Conservation (phyloP, 2,329 filamentous ascomycete genomes). For the Microsporum audouinii region DNA sequence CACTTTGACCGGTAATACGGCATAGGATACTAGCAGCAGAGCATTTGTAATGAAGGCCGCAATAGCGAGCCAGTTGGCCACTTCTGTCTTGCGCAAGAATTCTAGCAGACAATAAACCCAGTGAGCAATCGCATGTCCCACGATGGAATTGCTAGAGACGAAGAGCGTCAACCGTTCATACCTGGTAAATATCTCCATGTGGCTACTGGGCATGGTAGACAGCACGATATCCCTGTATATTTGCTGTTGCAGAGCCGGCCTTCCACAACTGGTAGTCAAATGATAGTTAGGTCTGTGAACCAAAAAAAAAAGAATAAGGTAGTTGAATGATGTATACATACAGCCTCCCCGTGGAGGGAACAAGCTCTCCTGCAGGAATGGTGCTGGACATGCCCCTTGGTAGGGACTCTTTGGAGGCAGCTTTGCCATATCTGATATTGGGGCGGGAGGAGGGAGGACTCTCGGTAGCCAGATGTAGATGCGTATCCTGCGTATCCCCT, state of each 20-base stretch:
- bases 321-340: conserved; percentile 25
- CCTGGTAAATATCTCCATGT: conserved; percentile 58
- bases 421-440: background rate
- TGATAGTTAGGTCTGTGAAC: conserved; percentile 5
- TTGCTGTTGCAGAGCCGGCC: conserved; percentile 50
- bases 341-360: conserved; percentile 56
- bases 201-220: conserved; percentile 78
- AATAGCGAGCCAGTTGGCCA: conserved; percentile 75
- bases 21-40: conserved; percentile 71
- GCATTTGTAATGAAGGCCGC: conserved; percentile 58
- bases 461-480: background rate
- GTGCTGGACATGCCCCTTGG: conserved; percentile 49
- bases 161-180: conserved; percentile 21
- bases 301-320: conserved; percentile 19
- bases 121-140: background rate
- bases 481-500: background rate
- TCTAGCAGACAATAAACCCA: conserved; percentile 24
- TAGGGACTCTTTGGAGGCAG: background rate
- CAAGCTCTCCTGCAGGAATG: conserved; percentile 54
- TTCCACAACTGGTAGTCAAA: conserved; percentile 40
- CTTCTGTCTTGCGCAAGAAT: conserved; percentile 47
- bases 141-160: background rate
- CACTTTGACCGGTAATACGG: conserved; percentile 70
- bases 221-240: conserved; percentile 49
- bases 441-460: background rate